Percentiles rank a stretch among this genome's conserved stretches.
phyloP scores from a whole-genome alignment of 371 early-diverging fungal genomes.

The Mucor sp. region DNA sequence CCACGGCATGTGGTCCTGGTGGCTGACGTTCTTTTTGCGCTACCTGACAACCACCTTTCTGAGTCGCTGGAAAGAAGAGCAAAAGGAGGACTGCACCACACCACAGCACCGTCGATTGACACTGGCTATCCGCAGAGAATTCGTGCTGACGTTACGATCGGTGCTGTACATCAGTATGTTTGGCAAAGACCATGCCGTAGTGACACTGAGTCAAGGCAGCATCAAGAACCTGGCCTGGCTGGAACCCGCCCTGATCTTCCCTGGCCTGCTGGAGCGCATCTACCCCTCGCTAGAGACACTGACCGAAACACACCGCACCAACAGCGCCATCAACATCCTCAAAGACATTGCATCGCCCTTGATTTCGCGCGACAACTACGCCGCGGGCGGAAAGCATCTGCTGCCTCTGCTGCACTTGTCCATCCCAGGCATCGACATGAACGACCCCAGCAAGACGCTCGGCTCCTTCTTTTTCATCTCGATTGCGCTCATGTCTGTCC shows the following conservation, averaged over 20 bases:
- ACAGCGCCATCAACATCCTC: conserved; percentile 76
- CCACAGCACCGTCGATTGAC: conserved; percentile 67
- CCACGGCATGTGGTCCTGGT: conserved; percentile 77
- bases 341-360: conserved; percentile 69
- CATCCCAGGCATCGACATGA: conserved; percentile 90
- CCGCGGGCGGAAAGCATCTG: conserved; percentile 85
- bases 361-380: conserved; percentile 71
- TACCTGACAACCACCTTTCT: conserved; percentile 66
- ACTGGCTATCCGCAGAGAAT: conserved; percentile 46
- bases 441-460: conserved; percentile 83
- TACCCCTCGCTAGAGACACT: conserved; percentile 87
- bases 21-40: conserved; percentile 66
- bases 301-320: conserved; percentile 89
- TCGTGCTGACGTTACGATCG: conserved; percentile 62
- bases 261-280: conserved; percentile 78
- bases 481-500: conserved; percentile 63
- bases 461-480: conserved; percentile 77
- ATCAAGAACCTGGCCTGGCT: conserved; percentile 76
- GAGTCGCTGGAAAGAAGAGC: conserved; percentile 63
- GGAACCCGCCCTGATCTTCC: conserved; percentile 78
- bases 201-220: conserved; percentile 68
- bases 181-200: conserved; percentile 77
- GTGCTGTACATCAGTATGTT: conserved; percentile 74
- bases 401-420: conserved; percentile 72
- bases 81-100: conserved; percentile 59